Evolutionary conservation across 2,329 filamentous ascomycete genomes (phyloP).

Genomic region (Talaromyces verruculosus): DNA sequence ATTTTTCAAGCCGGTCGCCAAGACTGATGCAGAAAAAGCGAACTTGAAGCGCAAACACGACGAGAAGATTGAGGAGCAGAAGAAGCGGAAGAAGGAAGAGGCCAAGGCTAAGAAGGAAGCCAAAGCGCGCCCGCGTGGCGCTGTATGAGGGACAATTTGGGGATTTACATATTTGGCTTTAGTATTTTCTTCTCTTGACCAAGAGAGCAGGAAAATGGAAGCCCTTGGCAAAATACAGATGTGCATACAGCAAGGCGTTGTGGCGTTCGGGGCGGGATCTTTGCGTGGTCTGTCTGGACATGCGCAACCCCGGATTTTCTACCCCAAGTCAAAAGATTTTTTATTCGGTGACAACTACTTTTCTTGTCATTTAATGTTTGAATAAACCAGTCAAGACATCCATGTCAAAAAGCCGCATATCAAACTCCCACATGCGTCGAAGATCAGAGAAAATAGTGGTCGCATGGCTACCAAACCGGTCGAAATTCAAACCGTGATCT

Average conservation of each 20-base stretch:
- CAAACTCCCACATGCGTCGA: background rate
- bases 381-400: background rate
- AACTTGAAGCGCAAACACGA: constrained; percentile 89
- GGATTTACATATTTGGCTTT: background rate
- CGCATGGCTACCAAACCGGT: background rate
- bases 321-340: background rate
- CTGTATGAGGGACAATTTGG: constrained; percentile 39
- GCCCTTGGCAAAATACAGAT: background rate
- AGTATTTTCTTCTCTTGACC: background rate
- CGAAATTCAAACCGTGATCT: background rate
- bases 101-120: constrained; percentile 92
- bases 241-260: constrained; percentile 14
- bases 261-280: constrained; percentile 6
- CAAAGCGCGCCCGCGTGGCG: constrained; percentile 80
- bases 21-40: constrained; percentile 82
- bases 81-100: constrained; percentile 91
- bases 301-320: background rate
- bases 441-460: constrained; percentile 11
- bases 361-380: background rate
- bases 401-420: background rate
- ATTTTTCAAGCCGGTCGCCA: constrained; percentile 92
- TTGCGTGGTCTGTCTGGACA: background rate
- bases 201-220: background rate
- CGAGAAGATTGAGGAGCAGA: constrained; percentile 85
- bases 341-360: background rate